These are phyloP conservation scores for Pseudoturritis turrita DNA, from an alignment of 345 rosid genomes.

Conservation along the genomic window DNA sequence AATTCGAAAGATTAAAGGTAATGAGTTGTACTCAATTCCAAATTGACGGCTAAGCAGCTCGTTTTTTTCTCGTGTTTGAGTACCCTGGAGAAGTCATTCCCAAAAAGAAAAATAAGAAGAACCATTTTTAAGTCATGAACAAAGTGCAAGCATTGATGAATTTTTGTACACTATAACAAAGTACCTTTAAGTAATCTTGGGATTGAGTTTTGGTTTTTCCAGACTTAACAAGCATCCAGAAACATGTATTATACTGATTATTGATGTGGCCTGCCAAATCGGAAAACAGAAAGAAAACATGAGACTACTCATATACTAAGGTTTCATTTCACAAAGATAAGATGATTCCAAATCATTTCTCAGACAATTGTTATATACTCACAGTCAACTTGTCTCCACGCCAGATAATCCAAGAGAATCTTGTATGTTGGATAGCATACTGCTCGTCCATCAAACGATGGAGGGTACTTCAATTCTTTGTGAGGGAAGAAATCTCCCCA, in stretches of 20 bases:
- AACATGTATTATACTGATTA: constrained; percentile 92
- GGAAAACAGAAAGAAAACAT: neutral
- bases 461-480: constrained; percentile 62
- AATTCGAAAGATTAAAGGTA: constrained; percentile 61
- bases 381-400: constrained; percentile 99
- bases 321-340: neutral
- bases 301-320: neutral
- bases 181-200: constrained; percentile 69
- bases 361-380: constrained; percentile 34
- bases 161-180: neutral
- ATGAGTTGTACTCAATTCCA: constrained; percentile 55
- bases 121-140: neutral
- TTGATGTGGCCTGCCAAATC: constrained; percentile 78
- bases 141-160: neutral
- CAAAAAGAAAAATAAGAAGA: constrained; percentile 4
- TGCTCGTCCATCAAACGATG: constrained; percentile 86
- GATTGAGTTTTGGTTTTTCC: constrained; percentile 76
- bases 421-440: constrained; percentile 78
- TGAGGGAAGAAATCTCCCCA: constrained; percentile 79
- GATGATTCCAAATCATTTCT: neutral
- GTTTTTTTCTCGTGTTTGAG: constrained; percentile 76
- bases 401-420: constrained; percentile 75
- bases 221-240: constrained; percentile 89
- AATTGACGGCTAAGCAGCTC: constrained; percentile 58
- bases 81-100: constrained; percentile 47